Evolutionary conservation across 495 filamentous ascomycete genomes (phyloP), one percentile per base, ranked within the genome.

Genomic region (Pyronema omphalodes): DNA sequence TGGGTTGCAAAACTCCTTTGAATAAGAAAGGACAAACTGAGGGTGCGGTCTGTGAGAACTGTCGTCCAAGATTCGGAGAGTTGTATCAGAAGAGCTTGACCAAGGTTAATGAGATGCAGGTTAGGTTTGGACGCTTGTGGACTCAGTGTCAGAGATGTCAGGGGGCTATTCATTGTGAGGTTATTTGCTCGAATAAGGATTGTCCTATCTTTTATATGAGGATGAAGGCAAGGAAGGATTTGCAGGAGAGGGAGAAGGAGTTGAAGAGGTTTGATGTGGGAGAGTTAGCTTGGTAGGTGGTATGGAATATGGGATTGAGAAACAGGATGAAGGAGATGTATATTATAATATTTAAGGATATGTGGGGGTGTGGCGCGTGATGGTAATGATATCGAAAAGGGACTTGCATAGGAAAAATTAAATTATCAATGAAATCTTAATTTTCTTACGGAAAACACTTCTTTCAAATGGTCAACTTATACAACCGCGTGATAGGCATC

Each of bases 171-270:
- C 91, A 99, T 70, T 86, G 82, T 64, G 89, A 99, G 70, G 91
- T 99, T 18, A 96, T 99, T 58, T 99, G 91, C 73, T 86, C 81
- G 40, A 88, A 83, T 58, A 83, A 83, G 63, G 91, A 99, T 70
- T 99, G 91, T 64, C 91, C 91, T 3, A 99, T 99, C 58, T 99
- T 95, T 70, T 99, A 99, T 66, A 99, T 96, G 91, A 82, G 91
- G 4, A 99, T 99, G 91, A 99, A 99, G 72, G 88, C 88, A 23
- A 94, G 94, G 78, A 99, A 96, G 72, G 91, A 99, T 67, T 79
- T 96, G 43, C 88, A 95, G 67, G 91, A 99, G 71, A 79, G 77
- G 3, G 87, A 87, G 56, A 94, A 85, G 73, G 93, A 99, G 65
- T 60, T 96, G 63, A 75, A 74, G 65, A 71, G 91, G 64, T 99